phyloP scores from a whole-genome alignment of 2,329 filamentous ascomycete species.

The Geosmithia putterillii region DNA sequence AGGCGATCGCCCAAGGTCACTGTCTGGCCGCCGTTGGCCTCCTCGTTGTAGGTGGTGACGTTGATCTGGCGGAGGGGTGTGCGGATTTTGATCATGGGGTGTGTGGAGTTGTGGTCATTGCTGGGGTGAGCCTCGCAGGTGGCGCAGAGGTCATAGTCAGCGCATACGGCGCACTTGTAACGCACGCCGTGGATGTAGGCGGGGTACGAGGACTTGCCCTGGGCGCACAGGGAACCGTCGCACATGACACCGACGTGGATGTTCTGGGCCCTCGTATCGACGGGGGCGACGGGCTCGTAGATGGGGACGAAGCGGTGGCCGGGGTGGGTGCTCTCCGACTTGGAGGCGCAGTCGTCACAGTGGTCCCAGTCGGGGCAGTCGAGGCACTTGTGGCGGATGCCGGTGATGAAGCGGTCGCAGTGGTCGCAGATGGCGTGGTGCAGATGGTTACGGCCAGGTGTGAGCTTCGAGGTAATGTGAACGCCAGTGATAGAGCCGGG shows the following conservation, averaged over 20 bases:
- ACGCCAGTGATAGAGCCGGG: slow-evolving; percentile 48
- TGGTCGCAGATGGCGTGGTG: slow-evolving; percentile 92
- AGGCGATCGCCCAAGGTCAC: slow-evolving; percentile 63
- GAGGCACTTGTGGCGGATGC: slow-evolving; percentile 91
- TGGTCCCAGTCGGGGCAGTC: slow-evolving; percentile 97
- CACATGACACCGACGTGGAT: slow-evolving; percentile 83
- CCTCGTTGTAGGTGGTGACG: slow-evolving; percentile 74
- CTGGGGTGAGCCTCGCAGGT: slow-evolving; percentile 80
- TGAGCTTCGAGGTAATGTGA: slow-evolving; percentile 55
- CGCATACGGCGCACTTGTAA: slow-evolving; percentile 95
- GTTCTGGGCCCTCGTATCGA: slow-evolving; percentile 14
- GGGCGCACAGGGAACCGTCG: slow-evolving; percentile 78
- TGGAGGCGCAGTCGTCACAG: slow-evolving; percentile 63
- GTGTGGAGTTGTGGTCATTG: slow-evolving; percentile 86
- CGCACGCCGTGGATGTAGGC: slow-evolving; percentile 76
- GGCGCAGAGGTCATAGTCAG: slow-evolving; percentile 91
- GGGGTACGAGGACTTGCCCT: slow-evolving; percentile 31
- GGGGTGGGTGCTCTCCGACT: slow-evolving; percentile 58
- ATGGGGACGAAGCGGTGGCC: slow-evolving; percentile 81
- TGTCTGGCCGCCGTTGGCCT: slow-evolving; percentile 51
- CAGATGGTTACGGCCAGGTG: slow-evolving; percentile 64
- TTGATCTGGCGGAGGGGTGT: slow-evolving; percentile 80
- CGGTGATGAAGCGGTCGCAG: slow-evolving; percentile 78
- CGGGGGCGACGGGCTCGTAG: slow-evolving; percentile 52
- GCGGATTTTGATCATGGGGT: slow-evolving; percentile 95